Evolutionary conservation across 2,329 filamentous ascomycete genomes (phyloP), one percentile per base, ranked within the genome.

Genomic region (Lachnum nothofagi): DNA sequence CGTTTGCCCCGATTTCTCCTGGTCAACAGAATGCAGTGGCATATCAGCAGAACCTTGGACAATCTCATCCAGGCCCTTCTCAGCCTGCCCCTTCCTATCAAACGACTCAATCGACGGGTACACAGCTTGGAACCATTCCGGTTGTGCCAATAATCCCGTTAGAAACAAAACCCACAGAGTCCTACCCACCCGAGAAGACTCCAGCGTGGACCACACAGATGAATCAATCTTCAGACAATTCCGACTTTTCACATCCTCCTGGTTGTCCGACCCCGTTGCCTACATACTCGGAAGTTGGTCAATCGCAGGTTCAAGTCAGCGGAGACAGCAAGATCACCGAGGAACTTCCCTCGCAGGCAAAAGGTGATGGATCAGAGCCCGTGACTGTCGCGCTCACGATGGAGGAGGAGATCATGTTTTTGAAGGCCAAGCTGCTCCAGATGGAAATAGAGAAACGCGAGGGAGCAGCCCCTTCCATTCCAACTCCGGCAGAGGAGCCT

Each of bases 381-480:
- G 41, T 40, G 20, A 48, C 23, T 31, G 46, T 42, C 19, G 12
- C 46, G 33, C 46, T 46, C n/a, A 55, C 52, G 4, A 50, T 60
- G 49, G 59, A 61, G 44, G 50, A 60, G 23, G 56, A 62, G 38
- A 58, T 62, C n/a, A 41, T 52, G 8, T 44, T 59, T 9, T 44
- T 62, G 16, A 62, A 60, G 42, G 59, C 57, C 10, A 49, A 43
- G 41, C 45, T 62, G 8, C 39, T 62, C 9, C 54, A 58, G 27
- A 55, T 61, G 52, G 60, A 62, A 51, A 49, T 62, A 8, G 60
- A 59, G 46, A 62, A 57, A 29, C 49, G 59, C 10, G 51, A 44
- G 45, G 47, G 44, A n/a, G 40, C 34, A 9, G 25, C 16, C 7
- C 17, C 17, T 34, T 20, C 29, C n/a, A n/a, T n/a, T n/a, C n/a